Evolutionary conservation across 2,329 filamentous ascomycete species (phyloP).

Genomic region (Talaromyces sp.): DNA sequence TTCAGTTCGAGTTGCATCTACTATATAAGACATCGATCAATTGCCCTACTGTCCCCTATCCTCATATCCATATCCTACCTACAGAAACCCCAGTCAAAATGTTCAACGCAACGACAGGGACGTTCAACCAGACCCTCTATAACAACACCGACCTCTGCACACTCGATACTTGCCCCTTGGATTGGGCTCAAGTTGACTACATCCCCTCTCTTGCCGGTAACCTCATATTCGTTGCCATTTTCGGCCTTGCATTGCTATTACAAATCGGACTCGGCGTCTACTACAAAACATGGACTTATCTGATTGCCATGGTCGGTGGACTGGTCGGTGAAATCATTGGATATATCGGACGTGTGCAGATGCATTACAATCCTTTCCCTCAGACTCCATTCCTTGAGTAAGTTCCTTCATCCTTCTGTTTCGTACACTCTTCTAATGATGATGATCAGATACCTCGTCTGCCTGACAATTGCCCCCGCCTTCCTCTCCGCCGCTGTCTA

Average conservation of each 20-base stretch:
- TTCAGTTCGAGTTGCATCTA: background rate
- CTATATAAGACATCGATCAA: background rate
- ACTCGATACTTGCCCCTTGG: conserved; percentile 37
- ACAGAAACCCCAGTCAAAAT: background rate
- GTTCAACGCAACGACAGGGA: conserved; percentile 4
- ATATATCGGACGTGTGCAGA: conserved; percentile 58
- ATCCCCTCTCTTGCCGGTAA: conserved; percentile 56
- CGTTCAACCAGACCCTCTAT: conserved; percentile 8
- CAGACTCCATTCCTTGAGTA: conserved; percentile 46
- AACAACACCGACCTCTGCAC: conserved; percentile 33
- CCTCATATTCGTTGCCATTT: conserved; percentile 52
- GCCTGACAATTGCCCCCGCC: conserved; percentile 63
- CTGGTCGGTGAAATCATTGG: conserved; percentile 58
- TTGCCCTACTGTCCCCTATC: background rate
- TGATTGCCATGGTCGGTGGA: conserved; percentile 55
- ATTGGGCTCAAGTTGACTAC: conserved; percentile 52
- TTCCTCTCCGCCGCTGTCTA: conserved; percentile 66
- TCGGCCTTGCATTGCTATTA: conserved; percentile 46
- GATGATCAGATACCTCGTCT: conserved; percentile 59
- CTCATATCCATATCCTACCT: background rate
- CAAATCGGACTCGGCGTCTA: conserved; percentile 45
- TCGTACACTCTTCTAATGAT: conserved; percentile 21
- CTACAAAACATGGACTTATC: conserved; percentile 53
- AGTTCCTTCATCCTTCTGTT: conserved; percentile 22
- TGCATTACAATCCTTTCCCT: conserved; percentile 51